These are phyloP conservation scores for Yarrowia divulgata DNA, from an alignment of 805 yeast genomes.

Conservation along the genomic window DNA sequence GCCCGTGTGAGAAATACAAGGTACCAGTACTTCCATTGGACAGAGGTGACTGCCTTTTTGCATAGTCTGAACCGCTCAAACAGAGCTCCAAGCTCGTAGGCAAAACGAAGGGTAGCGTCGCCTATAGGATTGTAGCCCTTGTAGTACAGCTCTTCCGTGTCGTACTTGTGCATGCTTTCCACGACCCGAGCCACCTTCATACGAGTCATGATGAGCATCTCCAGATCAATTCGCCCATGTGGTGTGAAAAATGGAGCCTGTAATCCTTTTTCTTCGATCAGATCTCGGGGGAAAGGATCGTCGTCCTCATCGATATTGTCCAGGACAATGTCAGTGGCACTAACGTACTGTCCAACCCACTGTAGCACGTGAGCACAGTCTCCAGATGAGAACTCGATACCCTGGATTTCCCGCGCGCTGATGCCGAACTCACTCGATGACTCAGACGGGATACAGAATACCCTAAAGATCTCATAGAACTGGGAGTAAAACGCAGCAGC, in stretches of 20 bases:
- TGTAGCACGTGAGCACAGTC: conserved; percentile 20
- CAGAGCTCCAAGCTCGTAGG: conserved; percentile 10
- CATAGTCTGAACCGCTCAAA: conserved; percentile 33
- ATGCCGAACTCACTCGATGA: not conserved
- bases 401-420: not conserved
- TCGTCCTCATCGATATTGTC: conserved; percentile 1
- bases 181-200: conserved; percentile 6
- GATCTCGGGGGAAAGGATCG: conserved; percentile 6
- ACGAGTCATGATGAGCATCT: conserved; percentile 20
- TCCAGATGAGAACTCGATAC: not conserved
- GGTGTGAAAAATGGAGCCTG: conserved; percentile 28
- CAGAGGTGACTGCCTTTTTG: conserved; percentile 14
- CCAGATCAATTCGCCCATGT: conserved; percentile 3
- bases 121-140: not conserved
- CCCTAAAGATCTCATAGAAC: conserved; percentile 30
- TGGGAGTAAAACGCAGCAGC: conserved; percentile 30
- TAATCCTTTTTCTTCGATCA: conserved; percentile 7
- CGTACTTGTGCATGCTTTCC: conserved; percentile 16
- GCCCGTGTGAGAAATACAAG: conserved; percentile 12
- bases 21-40: conserved; percentile 39
- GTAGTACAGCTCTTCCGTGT: conserved; percentile 7
- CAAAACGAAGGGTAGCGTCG: conserved; percentile 9
- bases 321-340: conserved; percentile 2
- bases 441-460: conserved; percentile 10
- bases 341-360: not conserved